Conservation (phyloP, 164 flowering plant species). For the Hamamelis virginiana region DNA sequence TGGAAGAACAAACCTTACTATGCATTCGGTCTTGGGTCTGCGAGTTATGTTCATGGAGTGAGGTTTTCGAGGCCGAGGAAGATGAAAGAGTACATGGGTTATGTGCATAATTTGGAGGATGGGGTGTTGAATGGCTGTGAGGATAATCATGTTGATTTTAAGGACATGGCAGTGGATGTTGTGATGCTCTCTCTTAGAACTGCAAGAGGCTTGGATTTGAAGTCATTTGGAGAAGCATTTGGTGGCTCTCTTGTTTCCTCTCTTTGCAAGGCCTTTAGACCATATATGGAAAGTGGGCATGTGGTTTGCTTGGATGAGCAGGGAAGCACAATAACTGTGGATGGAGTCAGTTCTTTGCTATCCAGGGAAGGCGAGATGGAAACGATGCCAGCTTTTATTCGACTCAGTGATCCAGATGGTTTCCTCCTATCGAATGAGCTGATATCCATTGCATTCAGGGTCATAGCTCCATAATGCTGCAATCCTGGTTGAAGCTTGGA, state of each 20-base stretch:
- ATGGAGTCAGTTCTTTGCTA: conserved; percentile 36
- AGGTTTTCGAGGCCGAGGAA: conserved; percentile 86
- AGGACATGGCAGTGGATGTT: conserved; percentile 69
- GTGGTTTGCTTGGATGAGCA: conserved; percentile 63
- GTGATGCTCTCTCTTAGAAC: conserved; percentile 89
- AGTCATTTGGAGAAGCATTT: conserved; percentile 53
- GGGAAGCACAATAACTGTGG: conserved; percentile 36
- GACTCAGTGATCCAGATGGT: conserved; percentile 94
- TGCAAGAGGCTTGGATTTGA: conserved; percentile 67
- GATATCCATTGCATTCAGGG: conserved; percentile 75
- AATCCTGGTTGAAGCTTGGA: neutral
- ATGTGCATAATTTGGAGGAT: conserved; percentile 61
- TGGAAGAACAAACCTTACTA: conserved; percentile 82
- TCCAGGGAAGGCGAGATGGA: conserved; percentile 22
- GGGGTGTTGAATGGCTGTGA: conserved; percentile 27
- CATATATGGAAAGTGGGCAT: conserved; percentile 80
- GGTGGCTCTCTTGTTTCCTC: conserved; percentile 46
- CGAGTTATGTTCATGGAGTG: conserved; percentile 62
- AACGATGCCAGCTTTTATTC: conserved; percentile 35
- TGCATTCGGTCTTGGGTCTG: conserved; percentile 88
- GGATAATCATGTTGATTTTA: conserved; percentile 27
- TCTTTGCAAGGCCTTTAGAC: conserved; percentile 54
- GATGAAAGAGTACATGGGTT: conserved; percentile 59
- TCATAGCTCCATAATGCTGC: conserved; percentile 48
- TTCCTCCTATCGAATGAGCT: conserved; percentile 92